phyloP scores from a whole-genome alignment of 768 basidiomycete genomes.

The Lentinula lateritia region DNA sequence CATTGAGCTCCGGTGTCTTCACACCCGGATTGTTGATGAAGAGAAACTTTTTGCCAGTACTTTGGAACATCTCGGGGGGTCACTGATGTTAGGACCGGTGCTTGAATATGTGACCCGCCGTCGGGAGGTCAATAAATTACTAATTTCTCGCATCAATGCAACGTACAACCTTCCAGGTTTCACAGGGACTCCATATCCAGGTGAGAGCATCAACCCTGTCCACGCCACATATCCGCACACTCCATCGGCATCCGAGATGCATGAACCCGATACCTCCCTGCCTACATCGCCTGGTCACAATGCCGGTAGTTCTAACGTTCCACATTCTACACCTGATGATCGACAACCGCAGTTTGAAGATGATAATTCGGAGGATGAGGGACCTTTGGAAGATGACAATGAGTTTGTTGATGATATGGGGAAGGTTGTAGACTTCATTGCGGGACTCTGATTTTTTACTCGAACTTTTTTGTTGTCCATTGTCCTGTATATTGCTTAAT shows the following conservation, averaged over 20 bases:
- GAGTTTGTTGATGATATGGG: background rate
- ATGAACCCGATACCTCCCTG: background rate
- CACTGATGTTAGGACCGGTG: background rate
- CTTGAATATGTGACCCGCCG: background rate
- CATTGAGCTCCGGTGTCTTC: conserved; percentile 23
- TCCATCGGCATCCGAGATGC: too few species aligned
- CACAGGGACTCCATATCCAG: too few species aligned
- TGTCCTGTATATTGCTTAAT: too few species aligned
- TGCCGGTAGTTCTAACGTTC: background rate
- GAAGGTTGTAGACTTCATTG: background rate
- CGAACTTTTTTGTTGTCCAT: too few species aligned
- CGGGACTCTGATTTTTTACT: too few species aligned
- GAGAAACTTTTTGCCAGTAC: background rate
- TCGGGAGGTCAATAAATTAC: background rate
- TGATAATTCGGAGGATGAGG: background rate
- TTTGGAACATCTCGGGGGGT: background rate
- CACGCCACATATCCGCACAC: too few species aligned
- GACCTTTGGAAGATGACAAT: background rate
- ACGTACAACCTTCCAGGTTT: background rate
- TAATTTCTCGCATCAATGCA: background rate
- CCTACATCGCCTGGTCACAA: background rate
- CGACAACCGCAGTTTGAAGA: background rate
- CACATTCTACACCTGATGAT: background rate
- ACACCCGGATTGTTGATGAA: conserved; percentile 20
- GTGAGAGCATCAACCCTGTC: too few species aligned